These are phyloP conservation scores for Anaeromyces robustus DNA, from an alignment of 192 early-diverging fungal genomes.

Conservation along the genomic window DNA sequence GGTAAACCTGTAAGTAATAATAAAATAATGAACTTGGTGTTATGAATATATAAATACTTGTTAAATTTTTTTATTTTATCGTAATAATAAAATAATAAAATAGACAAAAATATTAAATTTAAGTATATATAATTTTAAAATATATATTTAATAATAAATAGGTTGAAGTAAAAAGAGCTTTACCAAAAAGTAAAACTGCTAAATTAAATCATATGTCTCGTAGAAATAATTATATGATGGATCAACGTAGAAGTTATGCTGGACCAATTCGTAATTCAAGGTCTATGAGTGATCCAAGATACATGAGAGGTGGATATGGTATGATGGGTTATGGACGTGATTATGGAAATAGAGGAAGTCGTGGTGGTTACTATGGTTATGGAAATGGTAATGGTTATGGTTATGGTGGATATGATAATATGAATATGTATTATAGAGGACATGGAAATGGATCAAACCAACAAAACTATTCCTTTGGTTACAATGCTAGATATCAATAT, in stretches of 20 bases:
- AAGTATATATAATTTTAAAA: no score
- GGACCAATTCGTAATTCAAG: neutral
- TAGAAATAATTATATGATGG: constrained; percentile 10
- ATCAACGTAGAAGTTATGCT: constrained; percentile 3
- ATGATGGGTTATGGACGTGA: constrained; percentile 18
- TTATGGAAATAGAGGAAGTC: constrained; percentile 13
- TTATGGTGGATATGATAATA: constrained; percentile 14
- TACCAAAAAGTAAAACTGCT: constrained; percentile 36
- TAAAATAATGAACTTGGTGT: no score
- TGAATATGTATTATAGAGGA: neutral
- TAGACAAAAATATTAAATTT: no score
- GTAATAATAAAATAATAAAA: no score
- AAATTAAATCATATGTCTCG: constrained; percentile 11
- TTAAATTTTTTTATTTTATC: no score
- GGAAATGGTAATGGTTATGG: constrained; percentile 17
- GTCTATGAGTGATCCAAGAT: constrained; percentile 6
- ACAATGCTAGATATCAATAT: neutral
- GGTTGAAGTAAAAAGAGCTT: constrained; percentile 56
- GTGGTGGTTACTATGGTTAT: constrained; percentile 11
- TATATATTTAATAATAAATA: constrained; percentile 10
- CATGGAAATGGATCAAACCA: neutral
- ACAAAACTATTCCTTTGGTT: neutral
- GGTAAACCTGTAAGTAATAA: constrained; percentile 41
- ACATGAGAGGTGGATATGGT: constrained; percentile 8
- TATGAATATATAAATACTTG: no score